Conservation (phyloP, 768 basidiomycete species). For the Pulveroboletus sp. region DNA sequence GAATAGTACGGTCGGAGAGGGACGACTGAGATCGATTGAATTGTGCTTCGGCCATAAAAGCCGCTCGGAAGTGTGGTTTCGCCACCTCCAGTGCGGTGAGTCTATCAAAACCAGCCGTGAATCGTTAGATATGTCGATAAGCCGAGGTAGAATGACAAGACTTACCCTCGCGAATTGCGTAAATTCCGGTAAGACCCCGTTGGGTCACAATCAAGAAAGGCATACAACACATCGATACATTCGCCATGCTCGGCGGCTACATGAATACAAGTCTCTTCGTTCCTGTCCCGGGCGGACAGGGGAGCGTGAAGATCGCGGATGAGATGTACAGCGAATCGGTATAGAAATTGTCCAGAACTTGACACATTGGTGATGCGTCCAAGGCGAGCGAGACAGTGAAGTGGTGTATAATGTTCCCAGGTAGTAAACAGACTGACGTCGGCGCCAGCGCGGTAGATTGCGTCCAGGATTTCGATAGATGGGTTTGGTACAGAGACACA, state of each 20-base stretch:
- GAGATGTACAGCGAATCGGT: constrained; percentile 64
- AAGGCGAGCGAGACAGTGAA: constrained; percentile 61
- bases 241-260: constrained; percentile 73
- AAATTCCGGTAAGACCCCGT: constrained; percentile 53
- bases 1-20: constrained; percentile 54
- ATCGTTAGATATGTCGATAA: background rate
- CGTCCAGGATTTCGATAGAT: constrained; percentile 61
- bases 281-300: constrained; percentile 58
- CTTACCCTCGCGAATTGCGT: constrained; percentile 72
- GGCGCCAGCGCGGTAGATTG: constrained; percentile 73
- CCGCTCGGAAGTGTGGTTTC: constrained; percentile 61
- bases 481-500: constrained; percentile 56
- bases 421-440: constrained; percentile 70
- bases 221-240: constrained; percentile 58
- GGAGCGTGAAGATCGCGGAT: constrained; percentile 69
- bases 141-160: constrained; percentile 2
- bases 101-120: constrained; percentile 7
- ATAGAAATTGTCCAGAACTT: constrained; percentile 40
- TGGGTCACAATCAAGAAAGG: constrained; percentile 65
- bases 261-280: constrained; percentile 78
- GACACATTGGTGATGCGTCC: constrained; percentile 32
- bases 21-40: constrained; percentile 49
- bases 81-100: constrained; percentile 68
- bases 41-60: constrained; percentile 54
- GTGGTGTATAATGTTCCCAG: constrained; percentile 60